Conservation (phyloP, 495 filamentous ascomycete genomes). For the Neurospora sp. region DNA sequence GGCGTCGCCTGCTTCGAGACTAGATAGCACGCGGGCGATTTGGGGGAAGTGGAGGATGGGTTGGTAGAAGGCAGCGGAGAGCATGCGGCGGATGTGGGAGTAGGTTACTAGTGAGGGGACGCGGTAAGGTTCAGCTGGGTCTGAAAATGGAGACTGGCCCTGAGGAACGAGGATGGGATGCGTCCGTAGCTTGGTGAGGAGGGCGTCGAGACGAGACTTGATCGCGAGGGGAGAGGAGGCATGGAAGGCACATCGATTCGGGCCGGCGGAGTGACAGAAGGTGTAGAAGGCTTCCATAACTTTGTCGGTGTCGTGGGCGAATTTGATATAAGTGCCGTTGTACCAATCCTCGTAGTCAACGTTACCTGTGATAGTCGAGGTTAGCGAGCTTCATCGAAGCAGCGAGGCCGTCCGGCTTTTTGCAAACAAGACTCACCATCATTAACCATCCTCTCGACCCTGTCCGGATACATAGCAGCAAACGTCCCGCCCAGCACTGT, state of each 20-base stretch:
- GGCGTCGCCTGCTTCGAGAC: constrained; percentile 46
- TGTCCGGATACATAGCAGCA: constrained; percentile 39
- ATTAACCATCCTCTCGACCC: constrained; percentile 37
- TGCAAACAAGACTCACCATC: constrained; percentile 28
- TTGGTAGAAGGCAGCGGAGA: constrained; percentile 45
- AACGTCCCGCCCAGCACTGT: constrained; percentile 43
- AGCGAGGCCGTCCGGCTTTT: neutral
- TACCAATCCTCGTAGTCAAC: constrained; percentile 41
- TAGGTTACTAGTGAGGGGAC: constrained; percentile 33
- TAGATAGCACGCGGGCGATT: constrained; percentile 44
- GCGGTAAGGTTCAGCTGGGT: constrained; percentile 9
- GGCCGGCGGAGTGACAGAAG: constrained; percentile 43
- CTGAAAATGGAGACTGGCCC: neutral
- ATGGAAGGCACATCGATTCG: constrained; percentile 37
- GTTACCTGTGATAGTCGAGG: constrained; percentile 16
- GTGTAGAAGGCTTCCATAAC: constrained; percentile 44
- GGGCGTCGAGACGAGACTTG: constrained; percentile 24
- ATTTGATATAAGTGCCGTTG: constrained; percentile 34
- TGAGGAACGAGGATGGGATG: constrained; percentile 38
- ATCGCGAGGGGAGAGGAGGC: constrained; percentile 31
- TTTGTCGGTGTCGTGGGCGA: constrained; percentile 43
- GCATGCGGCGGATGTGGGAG: constrained; percentile 29
- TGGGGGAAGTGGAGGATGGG: constrained; percentile 49
- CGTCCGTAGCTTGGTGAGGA: constrained; percentile 33
- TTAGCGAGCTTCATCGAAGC: constrained; percentile 5